Conservation (phyloP, 495 filamentous ascomycete genomes). For the Penicillium mononematosum region DNA sequence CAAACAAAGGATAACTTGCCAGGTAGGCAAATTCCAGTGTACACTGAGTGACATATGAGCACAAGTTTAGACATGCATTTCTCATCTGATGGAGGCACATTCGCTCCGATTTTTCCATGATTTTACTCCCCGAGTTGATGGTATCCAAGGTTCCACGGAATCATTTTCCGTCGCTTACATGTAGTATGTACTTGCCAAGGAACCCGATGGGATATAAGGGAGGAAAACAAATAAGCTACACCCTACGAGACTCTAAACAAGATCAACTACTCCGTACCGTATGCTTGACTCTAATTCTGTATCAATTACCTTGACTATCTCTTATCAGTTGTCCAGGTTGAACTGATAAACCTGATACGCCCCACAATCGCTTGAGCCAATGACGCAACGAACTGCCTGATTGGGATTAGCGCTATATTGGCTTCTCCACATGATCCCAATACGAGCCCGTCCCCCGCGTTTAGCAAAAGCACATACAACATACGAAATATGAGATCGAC, state of each 20-base stretch:
- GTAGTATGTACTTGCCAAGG: neutral
- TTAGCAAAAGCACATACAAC: neutral
- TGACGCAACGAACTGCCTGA: slow-evolving; percentile 30
- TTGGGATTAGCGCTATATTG: slow-evolving; percentile 20
- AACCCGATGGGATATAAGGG: too few relatives aligned
- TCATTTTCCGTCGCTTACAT: neutral
- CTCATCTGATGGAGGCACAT: neutral
- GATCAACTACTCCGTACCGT: neutral
- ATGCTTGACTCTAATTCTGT: neutral
- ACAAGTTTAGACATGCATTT: neutral
- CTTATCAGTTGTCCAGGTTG: neutral
- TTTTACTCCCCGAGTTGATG: neutral
- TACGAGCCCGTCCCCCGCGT: slow-evolving; percentile 19
- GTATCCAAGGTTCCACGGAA: neutral
- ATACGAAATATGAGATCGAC: neutral
- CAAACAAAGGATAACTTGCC: neutral
- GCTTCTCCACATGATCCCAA: slow-evolving; percentile 20
- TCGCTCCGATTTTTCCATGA: neutral
- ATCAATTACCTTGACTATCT: neutral
- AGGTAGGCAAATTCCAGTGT: neutral
- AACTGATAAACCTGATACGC: slow-evolving; percentile 1
- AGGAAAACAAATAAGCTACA: neutral
- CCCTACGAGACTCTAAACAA: neutral
- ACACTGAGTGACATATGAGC: neutral
- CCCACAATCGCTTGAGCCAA: neutral